These are phyloP conservation scores for Trypanosoma avium DNA, from an alignment of 208 protist species.

Conservation along the genomic window DNA sequence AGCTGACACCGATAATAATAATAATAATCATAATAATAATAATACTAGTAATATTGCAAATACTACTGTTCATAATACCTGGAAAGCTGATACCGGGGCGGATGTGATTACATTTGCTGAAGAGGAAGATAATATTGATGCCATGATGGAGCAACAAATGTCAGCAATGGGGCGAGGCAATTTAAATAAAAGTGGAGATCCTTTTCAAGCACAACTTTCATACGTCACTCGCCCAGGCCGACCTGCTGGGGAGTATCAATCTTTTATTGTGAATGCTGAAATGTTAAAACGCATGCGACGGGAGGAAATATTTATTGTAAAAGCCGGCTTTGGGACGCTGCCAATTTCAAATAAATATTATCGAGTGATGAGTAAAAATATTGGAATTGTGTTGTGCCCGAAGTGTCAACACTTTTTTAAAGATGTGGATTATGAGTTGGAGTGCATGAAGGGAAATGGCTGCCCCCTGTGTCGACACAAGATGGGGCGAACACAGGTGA, in stretches of 20 bases:
- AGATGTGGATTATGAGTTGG: conserved; percentile 88
- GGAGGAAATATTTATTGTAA: conserved; percentile 90
- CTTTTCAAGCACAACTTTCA: conserved; percentile 88
- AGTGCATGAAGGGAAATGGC: conserved; percentile 82
- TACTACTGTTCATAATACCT: too few species aligned
- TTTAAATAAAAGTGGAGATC: conserved; percentile 70
- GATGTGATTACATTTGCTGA: conserved; percentile 85
- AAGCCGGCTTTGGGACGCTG: conserved; percentile 56
- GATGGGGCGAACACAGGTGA: conserved; percentile 51
- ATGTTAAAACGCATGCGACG: conserved; percentile 79
- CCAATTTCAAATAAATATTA: conserved; percentile 89
- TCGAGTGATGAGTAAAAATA: conserved; percentile 76
- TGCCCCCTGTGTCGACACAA: conserved; percentile 91
- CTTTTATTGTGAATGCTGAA: conserved; percentile 77
- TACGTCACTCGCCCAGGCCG: conserved; percentile 74
- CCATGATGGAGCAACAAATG: conserved; percentile 82
- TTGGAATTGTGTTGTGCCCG: conserved; percentile 78
- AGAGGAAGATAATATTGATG: conserved; percentile 87
- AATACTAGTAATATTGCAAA: too few species aligned
- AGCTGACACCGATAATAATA: conserved; percentile 20
- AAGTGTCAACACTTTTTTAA: conserved; percentile 95
- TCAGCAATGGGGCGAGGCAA: conserved; percentile 69
- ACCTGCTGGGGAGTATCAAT: conserved; percentile 72
- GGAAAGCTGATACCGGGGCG: conserved; percentile 61
- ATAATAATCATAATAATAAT: too few species aligned